phyloP scores from a whole-genome alignment of 257 asterid species.

The Gentiana straminea region DNA sequence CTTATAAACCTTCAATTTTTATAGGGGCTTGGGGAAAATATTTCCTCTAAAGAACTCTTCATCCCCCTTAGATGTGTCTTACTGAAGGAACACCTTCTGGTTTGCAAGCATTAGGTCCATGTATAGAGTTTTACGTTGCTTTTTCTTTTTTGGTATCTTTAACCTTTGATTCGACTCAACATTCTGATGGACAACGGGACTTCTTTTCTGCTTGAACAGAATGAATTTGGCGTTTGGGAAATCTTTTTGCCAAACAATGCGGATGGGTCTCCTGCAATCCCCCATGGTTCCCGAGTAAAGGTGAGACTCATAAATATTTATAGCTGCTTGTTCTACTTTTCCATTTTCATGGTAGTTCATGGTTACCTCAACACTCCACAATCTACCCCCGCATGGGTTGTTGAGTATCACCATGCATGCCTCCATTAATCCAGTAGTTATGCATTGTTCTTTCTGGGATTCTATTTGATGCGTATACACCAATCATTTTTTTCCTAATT shows the following conservation, averaged over 20 bases:
- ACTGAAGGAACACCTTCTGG: too few species aligned
- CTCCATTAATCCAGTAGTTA: too few species aligned
- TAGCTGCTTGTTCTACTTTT: too few species aligned
- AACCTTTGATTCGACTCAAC: background rate
- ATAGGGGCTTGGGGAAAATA: too few species aligned
- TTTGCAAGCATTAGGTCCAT: too few species aligned
- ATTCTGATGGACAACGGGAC: conserved; percentile 7
- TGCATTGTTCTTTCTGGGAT: too few species aligned
- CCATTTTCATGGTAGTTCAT: too few species aligned
- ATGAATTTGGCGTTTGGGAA: conserved; percentile 98
- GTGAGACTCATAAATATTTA: conserved; percentile 22
- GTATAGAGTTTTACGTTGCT: background rate
- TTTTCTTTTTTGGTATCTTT: background rate
- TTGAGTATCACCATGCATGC: background rate
- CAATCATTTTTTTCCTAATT: background rate
- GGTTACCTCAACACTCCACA: too few species aligned
- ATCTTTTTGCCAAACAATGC: conserved; percentile 85
- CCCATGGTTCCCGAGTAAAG: conserved; percentile 96
- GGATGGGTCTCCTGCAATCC: conserved; percentile 90
- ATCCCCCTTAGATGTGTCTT: too few species aligned
- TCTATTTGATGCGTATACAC: background rate
- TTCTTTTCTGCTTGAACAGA: conserved; percentile 38
- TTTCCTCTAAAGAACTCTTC: too few species aligned
- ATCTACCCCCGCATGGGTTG: too few species aligned
- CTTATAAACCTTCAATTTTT: too few species aligned